Conservation (phyloP, 192 early-diverging fungal genomes). For the Haplosporangium gracile region DNA sequence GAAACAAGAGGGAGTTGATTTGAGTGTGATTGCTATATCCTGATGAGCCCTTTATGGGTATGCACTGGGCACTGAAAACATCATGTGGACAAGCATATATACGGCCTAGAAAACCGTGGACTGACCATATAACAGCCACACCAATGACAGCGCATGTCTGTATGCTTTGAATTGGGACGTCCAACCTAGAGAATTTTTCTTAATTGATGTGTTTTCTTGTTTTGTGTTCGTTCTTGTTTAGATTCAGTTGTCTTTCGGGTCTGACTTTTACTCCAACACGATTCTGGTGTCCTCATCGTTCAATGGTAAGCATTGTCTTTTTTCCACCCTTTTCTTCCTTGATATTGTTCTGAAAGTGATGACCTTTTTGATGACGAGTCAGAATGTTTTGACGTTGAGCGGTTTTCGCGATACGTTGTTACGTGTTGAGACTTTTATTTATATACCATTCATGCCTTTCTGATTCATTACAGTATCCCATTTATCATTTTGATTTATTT, state of each 20-base stretch:
- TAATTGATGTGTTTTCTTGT: not conserved
- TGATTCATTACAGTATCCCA: slow-evolving; percentile 54
- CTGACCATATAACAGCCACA: slow-evolving; percentile 46
- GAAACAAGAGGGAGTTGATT: not conserved
- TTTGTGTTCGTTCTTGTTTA: not conserved
- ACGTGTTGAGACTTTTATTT: slow-evolving; percentile 78
- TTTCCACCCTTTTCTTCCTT: not conserved
- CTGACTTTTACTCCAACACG: not conserved
- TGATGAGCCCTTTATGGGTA: slow-evolving; percentile 53
- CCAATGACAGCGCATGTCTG: not conserved
- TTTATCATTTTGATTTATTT: not conserved
- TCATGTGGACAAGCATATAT: slow-evolving; percentile 59
- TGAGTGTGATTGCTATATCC: slow-evolving; percentile 4
- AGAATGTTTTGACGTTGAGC: slow-evolving; percentile 61
- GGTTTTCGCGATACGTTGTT: slow-evolving; percentile 67
- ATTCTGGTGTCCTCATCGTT: not conserved
- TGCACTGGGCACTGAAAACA: slow-evolving; percentile 79
- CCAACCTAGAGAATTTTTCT: not conserved
- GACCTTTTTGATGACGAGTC: slow-evolving; percentile 86
- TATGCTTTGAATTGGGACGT: not conserved
- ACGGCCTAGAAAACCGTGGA: slow-evolving; percentile 66
- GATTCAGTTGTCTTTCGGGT: not conserved
- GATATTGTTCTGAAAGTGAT: slow-evolving; percentile 62
- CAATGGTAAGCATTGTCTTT: slow-evolving; percentile 16
- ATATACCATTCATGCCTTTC: slow-evolving; percentile 83